Evolutionary conservation across 2,329 filamentous ascomycete species (phyloP), one percentile per base, ranked within the genome.

Genomic region (Orbilia ellipsospora): DNA sequence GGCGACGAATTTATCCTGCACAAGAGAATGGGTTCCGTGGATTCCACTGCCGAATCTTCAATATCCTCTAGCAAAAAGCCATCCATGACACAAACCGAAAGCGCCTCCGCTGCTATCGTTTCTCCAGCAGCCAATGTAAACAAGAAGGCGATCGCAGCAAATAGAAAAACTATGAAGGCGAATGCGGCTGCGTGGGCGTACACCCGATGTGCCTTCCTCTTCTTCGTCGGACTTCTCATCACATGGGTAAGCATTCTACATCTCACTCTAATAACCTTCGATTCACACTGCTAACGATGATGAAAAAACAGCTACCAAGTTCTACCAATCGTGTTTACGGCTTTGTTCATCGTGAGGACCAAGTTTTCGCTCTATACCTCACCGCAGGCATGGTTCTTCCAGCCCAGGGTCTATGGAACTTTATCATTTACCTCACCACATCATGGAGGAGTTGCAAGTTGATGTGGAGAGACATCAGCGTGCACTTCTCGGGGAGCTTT

Each of bases 361-460:
- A 86, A 0, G 86, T 84, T 6, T 85, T 89, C 28, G 83, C 85
- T 0, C 86, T 95, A 23, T 89, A 92, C 79, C 88, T 90, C 77
- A 87, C 89, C 77, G 90, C 90, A 20, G 89, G 90, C 0, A 86
- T 92, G 48, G 92, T 95, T 0, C 85, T 96, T 7, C 92, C 92
- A 0, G 85, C 93, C 0, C 92, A 96, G 80, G 92, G 92, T 0
- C 91, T 94, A 79, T 95, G 92, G 92, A 96, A 96, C 81, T 88
- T 89, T 16, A 82, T 91, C 70, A 92, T 96, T 78, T 96, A 95
- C 82, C 83, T 88, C 15, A 85, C 87, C 10, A 92, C 90, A 0
- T 92, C 90, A 4, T 88, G 88, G 85, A 82, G 86, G 59, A 89
- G 89, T 0, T 89, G 88, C 80, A 86, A 86, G 80, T 82, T 82